Conservation (phyloP, 2,329 filamentous ascomycete species). For the Macroventuria anomochaeta region DNA sequence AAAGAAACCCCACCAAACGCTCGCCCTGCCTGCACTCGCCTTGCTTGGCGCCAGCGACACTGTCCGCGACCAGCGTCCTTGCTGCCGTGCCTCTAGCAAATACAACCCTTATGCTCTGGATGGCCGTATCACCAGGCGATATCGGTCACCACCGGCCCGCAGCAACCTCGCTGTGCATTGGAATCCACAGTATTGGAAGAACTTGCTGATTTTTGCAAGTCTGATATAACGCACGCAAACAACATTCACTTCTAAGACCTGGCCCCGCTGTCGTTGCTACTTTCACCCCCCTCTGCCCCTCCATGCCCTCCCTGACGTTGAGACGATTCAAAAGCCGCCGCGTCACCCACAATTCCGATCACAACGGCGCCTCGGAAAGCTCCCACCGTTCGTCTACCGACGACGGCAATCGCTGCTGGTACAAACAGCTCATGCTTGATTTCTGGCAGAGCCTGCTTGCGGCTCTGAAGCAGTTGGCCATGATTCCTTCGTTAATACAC, state of each 20-base stretch:
- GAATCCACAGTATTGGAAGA: slow-evolving; percentile 29
- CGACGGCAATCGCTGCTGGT: slow-evolving; percentile 33
- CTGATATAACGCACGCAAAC: slow-evolving; percentile 39
- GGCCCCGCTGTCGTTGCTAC: slow-evolving; percentile 36
- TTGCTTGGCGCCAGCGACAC: slow-evolving; percentile 32
- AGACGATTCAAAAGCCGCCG: slow-evolving; percentile 48
- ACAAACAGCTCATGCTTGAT: slow-evolving; percentile 48
- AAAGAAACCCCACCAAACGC: slow-evolving; percentile 35
- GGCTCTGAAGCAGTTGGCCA: slow-evolving; percentile 48
- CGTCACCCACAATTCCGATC: slow-evolving; percentile 35
- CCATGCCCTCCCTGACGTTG: slow-evolving; percentile 41
- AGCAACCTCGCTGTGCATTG: slow-evolving; percentile 41
- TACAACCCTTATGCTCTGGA: slow-evolving; percentile 48
- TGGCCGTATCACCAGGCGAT: slow-evolving; percentile 51
- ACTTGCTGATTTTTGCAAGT: slow-evolving; percentile 23
- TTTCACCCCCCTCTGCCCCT: slow-evolving; percentile 32
- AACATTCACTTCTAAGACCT: slow-evolving; percentile 29
- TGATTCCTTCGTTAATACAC: slow-evolving; percentile 51
- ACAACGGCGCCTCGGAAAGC: slow-evolving; percentile 31
- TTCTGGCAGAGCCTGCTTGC: slow-evolving; percentile 49
- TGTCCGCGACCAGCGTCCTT: slow-evolving; percentile 19
- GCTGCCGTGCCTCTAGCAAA: slow-evolving; percentile 46
- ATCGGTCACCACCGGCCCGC: slow-evolving; percentile 46
- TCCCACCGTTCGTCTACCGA: slow-evolving; percentile 28
- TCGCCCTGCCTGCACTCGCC: slow-evolving; percentile 32